Base-by-base conservation (phyloP, 1,139 yeast species). In the Suhomyces bribrorum region DNA sequence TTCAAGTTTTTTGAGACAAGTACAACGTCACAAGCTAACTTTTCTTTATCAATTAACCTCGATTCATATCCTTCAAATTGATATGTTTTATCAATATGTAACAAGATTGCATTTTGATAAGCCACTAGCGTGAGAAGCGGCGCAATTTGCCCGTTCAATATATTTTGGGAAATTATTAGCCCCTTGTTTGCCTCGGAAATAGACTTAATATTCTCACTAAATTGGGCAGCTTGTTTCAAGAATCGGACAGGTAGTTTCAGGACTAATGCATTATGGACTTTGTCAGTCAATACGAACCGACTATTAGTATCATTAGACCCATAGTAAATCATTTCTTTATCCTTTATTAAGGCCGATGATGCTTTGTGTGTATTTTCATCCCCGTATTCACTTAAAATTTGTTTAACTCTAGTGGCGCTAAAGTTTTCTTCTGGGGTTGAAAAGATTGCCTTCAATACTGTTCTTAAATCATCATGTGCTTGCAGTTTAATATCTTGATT, bases 21-120 rank as follows among this genome's bases (percentile, higher is more conserved):
- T n/a, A 79, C 62, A 17, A 84, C 73, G 48, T 84, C 90, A 54
- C 86, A 78, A 32, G 82, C 82, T 5, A 83, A 64, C 44, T 74
- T 75, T 14, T 78, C 77, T 46, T 79, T 76, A 45, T 83, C 87
- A 23, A 81, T 67, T 9, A 75, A 62, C 46, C 89, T 66, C 0
- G 89, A 81, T 40, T 77, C 81, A 52, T 83, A 83, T 0, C 84
- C 81, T 12, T 66, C 62, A 37, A 75, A 66, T 7, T 66, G 70
- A 32, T 75, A 68, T 7, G 70, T 58, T 40, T 72, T 74, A 47
- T 82, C 86, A 14, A 83, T 66, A 37, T 86, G 73, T 1, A 73
- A 66, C 13, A 82, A 45, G 5, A 63, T 63, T 3, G 77, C 50
- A 12, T 58, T 50, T 1, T 60, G 53, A 11, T 59, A 52, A 1